Conservation (phyloP, 2,329 filamentous ascomycete genomes). For the Alternaria gansuensis region DNA sequence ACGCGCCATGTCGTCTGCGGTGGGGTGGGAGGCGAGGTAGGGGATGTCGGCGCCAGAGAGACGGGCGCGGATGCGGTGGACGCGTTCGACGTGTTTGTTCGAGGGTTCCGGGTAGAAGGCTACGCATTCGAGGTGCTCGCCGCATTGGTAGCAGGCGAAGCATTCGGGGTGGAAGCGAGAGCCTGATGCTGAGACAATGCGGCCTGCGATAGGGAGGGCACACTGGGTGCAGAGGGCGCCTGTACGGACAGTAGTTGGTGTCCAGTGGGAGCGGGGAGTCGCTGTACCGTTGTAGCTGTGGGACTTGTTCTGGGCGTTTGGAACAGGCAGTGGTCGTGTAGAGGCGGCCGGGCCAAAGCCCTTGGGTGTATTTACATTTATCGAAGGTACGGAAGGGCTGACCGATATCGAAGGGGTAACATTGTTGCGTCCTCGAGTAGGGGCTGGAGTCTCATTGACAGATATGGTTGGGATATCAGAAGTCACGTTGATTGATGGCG, state of each 20-base stretch:
- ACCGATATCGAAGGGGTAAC: slow-evolving; percentile 39
- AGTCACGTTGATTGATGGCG: slow-evolving; percentile 31
- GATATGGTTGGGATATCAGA: slow-evolving; percentile 44
- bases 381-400: slow-evolving; percentile 38
- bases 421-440: slow-evolving; percentile 23
- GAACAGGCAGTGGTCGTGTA: slow-evolving; percentile 59
- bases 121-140: slow-evolving; percentile 88
- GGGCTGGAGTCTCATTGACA: slow-evolving; percentile 32
- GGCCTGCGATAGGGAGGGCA: slow-evolving; percentile 82
- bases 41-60: slow-evolving; percentile 62
- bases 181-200: slow-evolving; percentile 84
- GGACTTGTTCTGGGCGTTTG: slow-evolving; percentile 56
- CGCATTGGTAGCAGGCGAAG: slow-evolving; percentile 88
- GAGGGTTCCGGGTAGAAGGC: slow-evolving; percentile 96
- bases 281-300: slow-evolving; percentile 45
- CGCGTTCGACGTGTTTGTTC: slow-evolving; percentile 71
- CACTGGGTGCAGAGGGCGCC: slow-evolving; percentile 87
- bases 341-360: slow-evolving; percentile 42
- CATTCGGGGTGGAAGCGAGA: slow-evolving; percentile 91
- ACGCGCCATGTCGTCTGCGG: slow-evolving; percentile 66
- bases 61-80: slow-evolving; percentile 75
- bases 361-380: slow-evolving; percentile 38
- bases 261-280: slow-evolving; percentile 56
- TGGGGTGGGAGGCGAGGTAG: slow-evolving; percentile 49
- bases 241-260: slow-evolving; percentile 58